phyloP scores from a whole-genome alignment of 2,329 filamentous ascomycete genomes.

The Fusarium oligoseptatum region DNA sequence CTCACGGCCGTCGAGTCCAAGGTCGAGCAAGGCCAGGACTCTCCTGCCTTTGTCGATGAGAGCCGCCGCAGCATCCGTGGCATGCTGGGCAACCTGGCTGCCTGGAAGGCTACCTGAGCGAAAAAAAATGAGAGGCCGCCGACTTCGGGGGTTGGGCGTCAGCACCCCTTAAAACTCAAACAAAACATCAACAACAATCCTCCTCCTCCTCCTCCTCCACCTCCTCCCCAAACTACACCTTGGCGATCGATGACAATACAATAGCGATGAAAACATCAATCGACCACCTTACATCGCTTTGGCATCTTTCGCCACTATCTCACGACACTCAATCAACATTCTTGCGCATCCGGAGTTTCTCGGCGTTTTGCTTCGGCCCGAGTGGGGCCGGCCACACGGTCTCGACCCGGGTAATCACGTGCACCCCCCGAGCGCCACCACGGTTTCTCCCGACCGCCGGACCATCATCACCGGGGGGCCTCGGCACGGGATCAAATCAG shows the following conservation, averaged over 20 bases:
- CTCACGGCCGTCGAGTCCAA: conserved; percentile 32
- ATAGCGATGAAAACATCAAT: background rate
- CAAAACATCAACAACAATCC: background rate
- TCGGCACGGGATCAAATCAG: background rate
- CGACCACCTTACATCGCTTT: background rate
- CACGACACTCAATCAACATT: conserved; percentile 12
- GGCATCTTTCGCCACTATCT: background rate
- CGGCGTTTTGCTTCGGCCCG: conserved; percentile 31
- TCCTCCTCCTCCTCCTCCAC: background rate
- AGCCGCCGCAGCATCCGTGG: conserved; percentile 30
- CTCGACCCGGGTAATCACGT: conserved; percentile 37
- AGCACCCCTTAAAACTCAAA: background rate
- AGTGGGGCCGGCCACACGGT: conserved; percentile 32
- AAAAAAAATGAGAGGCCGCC: conserved; percentile 11
- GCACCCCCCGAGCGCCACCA: conserved; percentile 19
- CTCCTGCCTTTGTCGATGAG: conserved; percentile 27
- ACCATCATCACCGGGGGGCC: background rate
- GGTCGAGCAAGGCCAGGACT: conserved; percentile 11
- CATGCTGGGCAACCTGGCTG: conserved; percentile 30
- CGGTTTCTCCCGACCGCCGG: conserved; percentile 28
- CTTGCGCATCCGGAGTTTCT: conserved; percentile 29
- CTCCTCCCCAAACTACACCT: background rate
- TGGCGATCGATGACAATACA: conserved; percentile 4
- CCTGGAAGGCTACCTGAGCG: conserved; percentile 36
- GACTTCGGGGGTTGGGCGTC: conserved; percentile 28